Evolutionary conservation across 805 yeast species (phyloP).

Genomic region (Cephaloascus fragrans): DNA sequence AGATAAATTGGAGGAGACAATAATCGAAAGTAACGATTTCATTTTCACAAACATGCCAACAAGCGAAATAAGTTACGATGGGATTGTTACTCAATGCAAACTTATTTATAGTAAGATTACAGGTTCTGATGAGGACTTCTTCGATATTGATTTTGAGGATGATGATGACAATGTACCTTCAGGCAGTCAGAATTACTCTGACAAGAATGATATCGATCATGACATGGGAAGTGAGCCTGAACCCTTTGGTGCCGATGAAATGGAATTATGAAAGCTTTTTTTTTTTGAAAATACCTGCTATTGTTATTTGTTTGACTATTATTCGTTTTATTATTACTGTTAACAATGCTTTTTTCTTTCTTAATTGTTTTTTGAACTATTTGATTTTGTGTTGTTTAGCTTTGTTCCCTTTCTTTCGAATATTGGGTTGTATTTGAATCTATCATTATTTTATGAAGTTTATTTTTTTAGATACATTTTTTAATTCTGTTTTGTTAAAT

Average conservation of each 20-base stretch:
- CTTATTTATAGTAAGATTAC: constrained; percentile 67
- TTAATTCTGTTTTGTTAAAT: no score
- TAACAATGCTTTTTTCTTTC: neutral
- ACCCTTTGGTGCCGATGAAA: constrained; percentile 33
- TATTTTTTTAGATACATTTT: no score
- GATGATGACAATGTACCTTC: constrained; percentile 50
- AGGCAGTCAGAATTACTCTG: constrained; percentile 6
- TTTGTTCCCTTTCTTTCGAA: no score
- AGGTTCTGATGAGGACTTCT: constrained; percentile 92
- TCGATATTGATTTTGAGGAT: constrained; percentile 93
- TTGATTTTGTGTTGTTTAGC: neutral
- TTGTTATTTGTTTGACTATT: neutral
- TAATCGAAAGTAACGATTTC: constrained; percentile 9
- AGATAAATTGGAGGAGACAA: constrained; percentile 21
- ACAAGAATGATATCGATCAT: constrained; percentile 11
- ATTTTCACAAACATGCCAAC: constrained; percentile 57
- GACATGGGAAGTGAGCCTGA: constrained; percentile 15
- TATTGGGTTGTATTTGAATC: no score
- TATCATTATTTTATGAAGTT: no score
- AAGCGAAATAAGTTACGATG: constrained; percentile 85
- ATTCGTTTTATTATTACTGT: neutral
- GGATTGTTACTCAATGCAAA: constrained; percentile 75
- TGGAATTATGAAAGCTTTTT: constrained; percentile 20
- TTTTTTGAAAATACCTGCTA: no score
- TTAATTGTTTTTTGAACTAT: neutral